Evolutionary conservation across 1,139 yeast species (phyloP), one percentile per base, ranked within the genome.

Genomic region (Suhomyces choctaworum): DNA sequence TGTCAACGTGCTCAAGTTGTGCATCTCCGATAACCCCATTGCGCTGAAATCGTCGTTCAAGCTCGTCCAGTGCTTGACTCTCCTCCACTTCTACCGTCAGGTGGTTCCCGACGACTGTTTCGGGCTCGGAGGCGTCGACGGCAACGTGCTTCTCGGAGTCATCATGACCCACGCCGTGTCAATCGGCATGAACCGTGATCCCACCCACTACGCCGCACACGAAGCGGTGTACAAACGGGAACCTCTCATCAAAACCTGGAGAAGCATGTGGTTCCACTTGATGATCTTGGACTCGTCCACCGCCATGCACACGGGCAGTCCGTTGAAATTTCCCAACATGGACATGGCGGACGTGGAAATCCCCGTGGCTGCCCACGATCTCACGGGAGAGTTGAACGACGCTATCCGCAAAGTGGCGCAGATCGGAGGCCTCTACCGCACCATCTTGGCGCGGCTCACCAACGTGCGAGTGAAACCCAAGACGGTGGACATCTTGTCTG

Each of bases 131-230:
- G 70, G 71, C 5, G 60, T 69, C 0, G 75, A 70, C 42, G 59
- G 69, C 8, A 70, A 66, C 34, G 53, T 66, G 8, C 52, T 68
- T 20, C 58, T 69, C 36, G 73, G 75, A 0, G 53, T 60, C 2
- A 60, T 64, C 10, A 51, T 68, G 13, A 56, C 59, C 20, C 76
- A 70, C 42, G 73, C 76, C 0, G 42, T 65, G 29, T 56, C 72
- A 5, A 68, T 69, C 33, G 76, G 76, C 0, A 53, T 70, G 31
- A 64, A 70, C 42, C 52, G 76, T 10, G 76, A 70, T 40, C 76
- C 76, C 1, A 50, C 59, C 5, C 51, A 43, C 26, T 70, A 61
- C 38, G 42, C 44, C 8, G 53, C 64, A 5, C 66, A 63, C 40
- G 62, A 58, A 15, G 45, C 58, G 6, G 62, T 70, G 17, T 46